Evolutionary conservation across 164 flowering plant species (phyloP).

Genomic region (Malania oleifera): DNA sequence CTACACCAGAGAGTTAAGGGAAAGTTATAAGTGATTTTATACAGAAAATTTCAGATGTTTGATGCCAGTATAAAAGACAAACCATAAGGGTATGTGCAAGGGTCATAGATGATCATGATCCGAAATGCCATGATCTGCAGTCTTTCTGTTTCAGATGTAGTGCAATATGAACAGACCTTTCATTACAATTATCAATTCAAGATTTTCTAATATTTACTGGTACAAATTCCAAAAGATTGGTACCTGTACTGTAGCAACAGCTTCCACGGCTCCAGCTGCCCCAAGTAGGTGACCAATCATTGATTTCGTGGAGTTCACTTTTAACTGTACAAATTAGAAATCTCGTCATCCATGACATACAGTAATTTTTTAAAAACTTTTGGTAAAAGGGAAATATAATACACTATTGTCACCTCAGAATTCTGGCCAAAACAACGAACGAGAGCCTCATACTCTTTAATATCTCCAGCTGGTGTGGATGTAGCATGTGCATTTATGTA

Average conservation of each 20-base stretch:
- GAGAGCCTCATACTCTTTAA: neutral
- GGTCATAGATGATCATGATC: no score
- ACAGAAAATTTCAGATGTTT: no score
- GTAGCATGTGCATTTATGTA: slow-evolving; percentile 4
- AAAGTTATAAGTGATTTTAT: no score
- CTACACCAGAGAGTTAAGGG: no score
- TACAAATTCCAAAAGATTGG: no score
- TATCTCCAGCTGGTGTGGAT: neutral
- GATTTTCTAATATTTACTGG: no score
- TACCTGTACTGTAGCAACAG: slow-evolving; percentile 7
- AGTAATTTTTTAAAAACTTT: neutral
- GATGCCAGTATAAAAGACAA: no score
- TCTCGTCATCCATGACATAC: neutral
- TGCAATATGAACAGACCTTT: no score
- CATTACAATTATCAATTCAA: no score
- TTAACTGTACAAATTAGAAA: neutral
- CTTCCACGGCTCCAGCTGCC: slow-evolving; percentile 6
- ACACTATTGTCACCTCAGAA: neutral
- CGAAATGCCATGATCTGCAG: no score
- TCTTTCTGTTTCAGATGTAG: no score
- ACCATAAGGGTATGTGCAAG: no score
- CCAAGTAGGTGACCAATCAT: slow-evolving; percentile 9
- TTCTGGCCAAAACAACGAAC: slow-evolving; percentile 1
- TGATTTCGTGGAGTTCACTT: slow-evolving; percentile 5
- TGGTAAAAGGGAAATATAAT: neutral